Percentiles rank a stretch among this genome's conserved stretches.
Evolutionary conservation across 1,284 basidiomycete species (phyloP).

Genomic region (Puccinia novopanici): DNA sequence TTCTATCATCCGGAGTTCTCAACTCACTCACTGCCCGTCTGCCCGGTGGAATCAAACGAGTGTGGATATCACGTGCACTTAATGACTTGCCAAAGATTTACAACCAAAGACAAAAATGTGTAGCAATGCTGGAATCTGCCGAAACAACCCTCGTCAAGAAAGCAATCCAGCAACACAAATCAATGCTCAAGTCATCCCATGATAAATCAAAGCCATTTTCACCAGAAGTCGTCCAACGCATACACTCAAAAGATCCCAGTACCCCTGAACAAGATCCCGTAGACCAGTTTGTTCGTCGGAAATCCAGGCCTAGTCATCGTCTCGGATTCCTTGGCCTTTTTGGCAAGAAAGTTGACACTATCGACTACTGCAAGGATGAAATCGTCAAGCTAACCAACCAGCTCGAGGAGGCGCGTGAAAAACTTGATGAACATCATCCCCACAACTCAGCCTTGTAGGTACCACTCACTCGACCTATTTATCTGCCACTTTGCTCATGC

Average conservation of each 20-base stretch:
- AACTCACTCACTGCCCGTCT: slow-evolving; percentile 69
- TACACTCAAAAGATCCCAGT: background rate
- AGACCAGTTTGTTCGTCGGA: slow-evolving; percentile 66
- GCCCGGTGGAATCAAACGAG: slow-evolving; percentile 78
- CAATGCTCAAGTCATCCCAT: slow-evolving; percentile 48
- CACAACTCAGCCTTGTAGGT: slow-evolving; percentile 61
- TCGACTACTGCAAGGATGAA: slow-evolving; percentile 76
- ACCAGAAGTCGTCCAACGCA: background rate
- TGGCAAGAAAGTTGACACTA: slow-evolving; percentile 80
- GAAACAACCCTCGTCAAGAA: slow-evolving; percentile 74
- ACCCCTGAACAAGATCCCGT: slow-evolving; percentile 52
- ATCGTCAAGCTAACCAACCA: slow-evolving; percentile 64
- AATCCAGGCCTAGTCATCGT: slow-evolving; percentile 73
- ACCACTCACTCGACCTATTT: background rate
- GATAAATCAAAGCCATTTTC: background rate
- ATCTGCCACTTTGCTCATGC: background rate
- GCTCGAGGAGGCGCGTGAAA: slow-evolving; percentile 65
- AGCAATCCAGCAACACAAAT: slow-evolving; percentile 66
- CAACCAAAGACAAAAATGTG: slow-evolving; percentile 73
- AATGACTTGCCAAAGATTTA: slow-evolving; percentile 80
- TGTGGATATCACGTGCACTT: slow-evolving; percentile 82
- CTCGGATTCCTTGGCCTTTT: slow-evolving; percentile 68
- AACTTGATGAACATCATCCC: slow-evolving; percentile 64
- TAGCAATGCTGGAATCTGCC: slow-evolving; percentile 77
- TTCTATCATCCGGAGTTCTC: slow-evolving; percentile 63